Evolutionary conservation across 139 green algal species (phyloP), one percentile per base, ranked within the genome.

Genomic region (Trebouxia sp.): DNA sequence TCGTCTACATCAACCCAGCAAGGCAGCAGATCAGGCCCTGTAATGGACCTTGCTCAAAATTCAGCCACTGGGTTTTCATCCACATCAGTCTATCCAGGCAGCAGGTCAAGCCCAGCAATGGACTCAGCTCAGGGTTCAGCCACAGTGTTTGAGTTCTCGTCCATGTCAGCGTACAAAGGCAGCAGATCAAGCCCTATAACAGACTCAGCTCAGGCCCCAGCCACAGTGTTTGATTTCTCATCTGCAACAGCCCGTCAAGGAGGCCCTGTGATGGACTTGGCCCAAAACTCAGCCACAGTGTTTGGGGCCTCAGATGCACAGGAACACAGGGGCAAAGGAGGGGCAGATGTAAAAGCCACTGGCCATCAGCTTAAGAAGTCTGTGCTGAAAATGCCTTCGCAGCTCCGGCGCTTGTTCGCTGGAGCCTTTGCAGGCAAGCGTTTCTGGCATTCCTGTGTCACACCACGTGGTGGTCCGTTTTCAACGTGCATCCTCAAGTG

Each of bases 401-500:
- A 62, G 26, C n/a, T 83, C 48, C 39, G 80, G 11, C 43, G 75
- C 6, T 50, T 85, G 43, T 22, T 85, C 45, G 80, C 80, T 3
- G 80, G 80, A 22, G 79, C 24, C 9, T 41, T 87, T 77, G 62
- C 78, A 77, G 62, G 65, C 69, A 20, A 35, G 65, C 65, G 22
- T 30, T 17, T 3, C 1, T 39, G 20, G 11, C 20, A 38, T 47
- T 0, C n/a, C 6, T 38, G 51, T 35, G 22, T 6, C 45, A 32
- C n/a, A n/a, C n/a, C n/a, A n/a, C n/a, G n/a, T n/a, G n/a, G n/a
- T n/a, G n/a, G n/a, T n/a, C n/a, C n/a, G n/a, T n/a, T n/a, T n/a
- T n/a, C n/a, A n/a, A n/a, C n/a, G n/a, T n/a, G n/a, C n/a, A n/a
- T n/a, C n/a, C n/a, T n/a, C n/a, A n/a, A n/a, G n/a, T n/a, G n/a